phyloP scores from a whole-genome alignment of 805 yeast species.

The Candida succiphila region DNA sequence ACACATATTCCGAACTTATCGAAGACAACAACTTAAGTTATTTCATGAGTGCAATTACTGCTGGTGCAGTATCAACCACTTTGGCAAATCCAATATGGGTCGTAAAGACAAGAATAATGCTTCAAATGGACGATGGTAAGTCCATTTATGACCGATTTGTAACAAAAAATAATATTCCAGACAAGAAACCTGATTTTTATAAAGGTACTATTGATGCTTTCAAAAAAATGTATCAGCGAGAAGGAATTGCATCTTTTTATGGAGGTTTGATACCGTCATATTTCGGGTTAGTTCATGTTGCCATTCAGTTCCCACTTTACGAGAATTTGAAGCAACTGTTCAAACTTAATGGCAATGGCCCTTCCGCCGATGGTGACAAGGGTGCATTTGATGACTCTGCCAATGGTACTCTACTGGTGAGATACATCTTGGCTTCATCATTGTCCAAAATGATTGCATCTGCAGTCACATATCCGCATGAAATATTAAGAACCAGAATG shows the following conservation, averaged over 20 bases:
- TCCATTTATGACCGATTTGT: slow-evolving; percentile 26
- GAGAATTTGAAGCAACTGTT: slow-evolving; percentile 64
- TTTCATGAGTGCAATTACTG: slow-evolving; percentile 63
- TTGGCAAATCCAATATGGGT: slow-evolving; percentile 97
- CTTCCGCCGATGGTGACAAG: slow-evolving; percentile 4
- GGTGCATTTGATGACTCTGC: neutral
- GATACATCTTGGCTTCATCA: slow-evolving; percentile 59
- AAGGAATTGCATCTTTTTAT: slow-evolving; percentile 76
- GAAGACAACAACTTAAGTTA: slow-evolving; percentile 19
- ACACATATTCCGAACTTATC: slow-evolving; percentile 14
- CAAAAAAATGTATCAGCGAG: slow-evolving; percentile 62
- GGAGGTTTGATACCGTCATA: slow-evolving; percentile 86
- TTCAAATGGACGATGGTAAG: slow-evolving; percentile 49
- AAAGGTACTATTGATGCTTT: slow-evolving; percentile 81
- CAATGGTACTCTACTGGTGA: slow-evolving; percentile 18
- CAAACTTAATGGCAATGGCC: slow-evolving; percentile 14
- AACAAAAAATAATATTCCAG: slow-evolving; percentile 6
- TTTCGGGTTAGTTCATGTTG: slow-evolving; percentile 86
- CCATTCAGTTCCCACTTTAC: slow-evolving; percentile 91
- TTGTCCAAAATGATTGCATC: slow-evolving; percentile 84
- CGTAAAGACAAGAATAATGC: slow-evolving; percentile 88
- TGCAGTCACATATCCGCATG: slow-evolving; percentile 89
- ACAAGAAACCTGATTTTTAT: slow-evolving; percentile 31
- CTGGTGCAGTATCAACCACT: slow-evolving; percentile 81
- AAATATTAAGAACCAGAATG: slow-evolving; percentile 83